These are phyloP conservation scores for Gyrodon lividus DNA, from an alignment of 768 basidiomycete species.

Conservation along the genomic window DNA sequence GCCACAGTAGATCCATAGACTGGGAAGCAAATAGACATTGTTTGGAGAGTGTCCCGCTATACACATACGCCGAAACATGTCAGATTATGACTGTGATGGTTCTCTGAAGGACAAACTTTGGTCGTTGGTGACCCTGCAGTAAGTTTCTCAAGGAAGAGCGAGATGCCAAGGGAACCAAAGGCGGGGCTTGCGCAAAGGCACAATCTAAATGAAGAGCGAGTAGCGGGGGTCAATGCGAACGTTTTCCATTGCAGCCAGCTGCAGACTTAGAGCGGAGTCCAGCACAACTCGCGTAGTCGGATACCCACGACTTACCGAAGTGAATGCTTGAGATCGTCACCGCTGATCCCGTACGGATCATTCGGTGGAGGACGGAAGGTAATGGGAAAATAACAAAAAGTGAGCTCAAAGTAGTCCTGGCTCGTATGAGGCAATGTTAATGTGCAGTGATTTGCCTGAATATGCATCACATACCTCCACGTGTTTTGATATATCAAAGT, in stretches of 20 bases:
- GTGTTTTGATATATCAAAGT: constrained; percentile 75
- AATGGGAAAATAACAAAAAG: constrained; percentile 98
- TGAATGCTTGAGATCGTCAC: constrained; percentile 76
- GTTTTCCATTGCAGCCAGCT: not conserved
- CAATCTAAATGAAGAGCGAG: constrained; percentile 34
- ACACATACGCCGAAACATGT: constrained; percentile 1
- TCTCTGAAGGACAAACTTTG: constrained; percentile 53
- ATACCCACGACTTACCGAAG: constrained; percentile 50
- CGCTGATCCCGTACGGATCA: constrained; percentile 89
- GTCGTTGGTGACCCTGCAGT: constrained; percentile 74
- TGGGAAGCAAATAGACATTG: constrained; percentile 75
- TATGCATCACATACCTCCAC: constrained; percentile 62
- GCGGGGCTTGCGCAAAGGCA: constrained; percentile 78
- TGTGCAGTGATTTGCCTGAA: not conserved
- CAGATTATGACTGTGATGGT: not conserved
- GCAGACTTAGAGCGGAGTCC: not conserved
- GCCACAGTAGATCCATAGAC: constrained; percentile 73
- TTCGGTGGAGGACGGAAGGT: constrained; percentile 92
- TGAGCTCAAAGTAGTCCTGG: constrained; percentile 90
- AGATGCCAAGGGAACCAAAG: constrained; percentile 83
- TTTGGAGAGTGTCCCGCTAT: constrained; percentile 85
- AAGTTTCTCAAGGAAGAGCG: constrained; percentile 90
- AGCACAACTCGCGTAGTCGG: no score
- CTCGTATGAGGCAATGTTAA: not conserved
- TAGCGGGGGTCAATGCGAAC: not conserved